Base-by-base conservation (phyloP, 2,329 filamentous ascomycete species). In the Xylaria sp. region DNA sequence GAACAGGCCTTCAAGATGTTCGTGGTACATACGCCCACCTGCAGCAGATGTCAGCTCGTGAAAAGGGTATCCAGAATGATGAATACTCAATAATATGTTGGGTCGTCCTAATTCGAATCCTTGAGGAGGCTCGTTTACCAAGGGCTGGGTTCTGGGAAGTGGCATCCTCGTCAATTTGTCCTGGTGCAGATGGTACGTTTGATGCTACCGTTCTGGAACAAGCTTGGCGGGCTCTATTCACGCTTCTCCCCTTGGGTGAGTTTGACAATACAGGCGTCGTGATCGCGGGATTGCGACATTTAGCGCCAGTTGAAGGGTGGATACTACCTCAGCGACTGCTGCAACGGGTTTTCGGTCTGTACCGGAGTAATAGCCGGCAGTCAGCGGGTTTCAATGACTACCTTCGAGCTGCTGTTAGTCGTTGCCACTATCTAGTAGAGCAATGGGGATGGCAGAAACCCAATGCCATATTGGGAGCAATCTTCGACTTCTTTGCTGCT, bases 401-500 rank as follows among this genome's bases (percentile, higher is more conserved):
- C 66, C 86, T 83, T 61, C 79, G 82, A 16, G 80, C 83, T 4
- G 69, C 86, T 3, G 73, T 88, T 37, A 77, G 78, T 16, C 81
- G 86, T 35, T 89, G 86, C 62, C 80, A 88, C 67, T 82, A 82
- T 67, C 77, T 88, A 8, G 81, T 87, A 52, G 76, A 80, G 59
- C 80, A 85, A 70, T 89, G 86, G 86, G 83, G 83, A 3, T 89
- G 86, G 86, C 76, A 76, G 44, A 82, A 76, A 61, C 83, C 80
- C 65, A 81, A 80, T 52, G 74, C 78, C 9, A 77, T 88, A 11
- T 75, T 88, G 37, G 83, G 85, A 1, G 76, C 80, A 1, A 80
- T 89, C 2, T 89, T 88, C 63, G 85, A 89, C 70, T 88, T 88
- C 67, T 89, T 88, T 65, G 85, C 84, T 8, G 80, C 80, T 1